A percentile compares a stretch with the other conserved stretches of the same genome.
Evolutionary conservation across 2,329 filamentous ascomycete genomes (phyloP).

Genomic region (Fusarium gaditjirri): DNA sequence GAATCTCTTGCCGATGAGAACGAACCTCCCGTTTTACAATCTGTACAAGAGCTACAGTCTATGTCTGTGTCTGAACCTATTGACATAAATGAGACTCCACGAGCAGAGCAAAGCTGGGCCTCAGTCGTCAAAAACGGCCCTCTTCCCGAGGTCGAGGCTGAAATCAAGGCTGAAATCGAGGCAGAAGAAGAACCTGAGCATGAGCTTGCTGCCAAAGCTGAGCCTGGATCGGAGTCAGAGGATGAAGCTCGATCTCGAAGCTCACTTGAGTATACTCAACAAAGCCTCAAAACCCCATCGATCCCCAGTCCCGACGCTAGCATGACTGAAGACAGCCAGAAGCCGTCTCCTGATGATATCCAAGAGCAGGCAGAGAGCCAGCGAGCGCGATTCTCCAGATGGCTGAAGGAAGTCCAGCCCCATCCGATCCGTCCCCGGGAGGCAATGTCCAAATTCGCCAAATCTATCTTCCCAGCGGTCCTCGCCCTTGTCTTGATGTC

Average conservation of each 20-base stretch:
- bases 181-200: constrained; percentile 5
- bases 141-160: constrained; percentile 25
- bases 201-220: constrained; percentile 32
- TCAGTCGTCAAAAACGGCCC: constrained; percentile 30
- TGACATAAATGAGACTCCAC: constrained; percentile 13
- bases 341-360: constrained; percentile 3
- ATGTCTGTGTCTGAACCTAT: constrained; percentile 18
- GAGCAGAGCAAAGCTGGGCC: constrained; percentile 24
- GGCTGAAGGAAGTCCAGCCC: constrained; percentile 28
- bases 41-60: constrained; percentile 13
- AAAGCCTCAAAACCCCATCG: constrained; percentile 58
- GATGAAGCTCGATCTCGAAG: constrained; percentile 53
- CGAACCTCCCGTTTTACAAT: constrained; percentile 30
- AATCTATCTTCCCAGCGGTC: constrained; percentile 40
- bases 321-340: constrained; percentile 40
- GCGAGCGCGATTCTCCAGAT: constrained; percentile 20
- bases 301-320: constrained; percentile 51
- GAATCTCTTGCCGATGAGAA: constrained; percentile 51
- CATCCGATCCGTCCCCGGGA: constrained; percentile 16
- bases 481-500: constrained; percentile 39
- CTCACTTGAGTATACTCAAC: constrained; percentile 62
- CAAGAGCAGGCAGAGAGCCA: constrained; percentile 17
- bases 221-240: constrained; percentile 53
- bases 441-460: constrained; percentile 29
- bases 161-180: constrained; percentile 24